Conservation (phyloP, 148 eudicot species). For the Vaccinium vitisidaea region DNA sequence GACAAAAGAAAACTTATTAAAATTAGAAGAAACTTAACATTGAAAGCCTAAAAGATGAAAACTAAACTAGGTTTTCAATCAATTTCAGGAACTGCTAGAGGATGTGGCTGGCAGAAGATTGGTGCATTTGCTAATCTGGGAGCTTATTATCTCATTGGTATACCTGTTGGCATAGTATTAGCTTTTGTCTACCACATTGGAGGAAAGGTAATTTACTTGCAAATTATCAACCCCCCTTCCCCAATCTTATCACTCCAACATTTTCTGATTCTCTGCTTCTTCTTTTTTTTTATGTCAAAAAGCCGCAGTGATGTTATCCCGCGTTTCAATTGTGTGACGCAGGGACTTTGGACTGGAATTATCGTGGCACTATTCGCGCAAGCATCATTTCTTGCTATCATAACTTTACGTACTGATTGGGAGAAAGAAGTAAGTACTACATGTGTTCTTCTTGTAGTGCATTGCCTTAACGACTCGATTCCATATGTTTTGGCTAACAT, state of each 20-base stretch:
- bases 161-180: constrained; percentile 44
- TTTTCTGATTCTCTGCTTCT: not conserved
- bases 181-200: constrained; percentile 50
- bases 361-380: constrained; percentile 49
- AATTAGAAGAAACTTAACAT: not conserved
- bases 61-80: not conserved
- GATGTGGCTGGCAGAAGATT: constrained; percentile 67
- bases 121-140: constrained; percentile 62
- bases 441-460: not conserved
- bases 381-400: constrained; percentile 37
- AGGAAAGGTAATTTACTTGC: constrained; percentile 36
- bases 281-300: constrained; percentile 10
- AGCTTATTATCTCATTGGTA: constrained; percentile 58
- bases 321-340: not conserved
- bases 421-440: constrained; percentile 46
- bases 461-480: not conserved
- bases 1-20: not conserved
- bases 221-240: not conserved
- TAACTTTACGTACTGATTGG: constrained; percentile 58
- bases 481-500: not conserved
- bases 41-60: too few species aligned
- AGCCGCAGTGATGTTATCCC: not conserved
- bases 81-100: constrained; percentile 52
- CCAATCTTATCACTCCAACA: not conserved
- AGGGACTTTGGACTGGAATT: constrained; percentile 71